These are phyloP conservation scores for Boletus huronensis DNA, from an alignment of 768 basidiomycete genomes.

Conservation along the genomic window DNA sequence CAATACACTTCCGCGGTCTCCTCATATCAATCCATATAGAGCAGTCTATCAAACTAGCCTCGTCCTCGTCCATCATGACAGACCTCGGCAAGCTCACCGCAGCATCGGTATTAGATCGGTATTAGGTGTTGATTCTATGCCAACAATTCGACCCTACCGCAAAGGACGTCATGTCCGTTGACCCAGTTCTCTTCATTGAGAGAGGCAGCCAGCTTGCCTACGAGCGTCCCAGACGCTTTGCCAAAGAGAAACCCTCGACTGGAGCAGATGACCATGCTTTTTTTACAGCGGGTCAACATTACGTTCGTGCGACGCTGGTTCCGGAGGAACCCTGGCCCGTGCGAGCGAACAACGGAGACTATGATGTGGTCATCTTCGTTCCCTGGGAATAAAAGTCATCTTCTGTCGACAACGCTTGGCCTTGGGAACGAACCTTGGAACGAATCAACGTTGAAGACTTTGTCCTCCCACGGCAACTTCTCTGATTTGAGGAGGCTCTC, in stretches of 20 bases:
- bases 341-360: conserved; percentile 62
- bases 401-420: not conserved
- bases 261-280: conserved; percentile 69
- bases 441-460: conserved; percentile 71
- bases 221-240: conserved; percentile 17
- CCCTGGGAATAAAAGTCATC: conserved; percentile 41
- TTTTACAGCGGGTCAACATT: conserved; percentile 76
- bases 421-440: conserved; percentile 62
- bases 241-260: conserved; percentile 34
- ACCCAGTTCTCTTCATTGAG: conserved; percentile 16
- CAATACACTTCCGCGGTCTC: too few species aligned
- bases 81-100: not conserved
- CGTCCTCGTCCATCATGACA: not conserved
- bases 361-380: conserved; percentile 79
- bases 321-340: conserved; percentile 58
- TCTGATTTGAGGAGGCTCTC: conserved; percentile 49
- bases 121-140: not conserved
- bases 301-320: conserved; percentile 73
- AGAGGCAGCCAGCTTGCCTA: conserved; percentile 23
- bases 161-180: conserved; percentile 7
- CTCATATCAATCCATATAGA: not conserved
- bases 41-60: not conserved
- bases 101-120: not conserved
- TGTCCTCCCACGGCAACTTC: conserved; percentile 56
- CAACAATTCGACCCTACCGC: not conserved